phyloP scores from a whole-genome alignment of 2,329 filamentous ascomycete species.

The Penicillium crustosum region DNA sequence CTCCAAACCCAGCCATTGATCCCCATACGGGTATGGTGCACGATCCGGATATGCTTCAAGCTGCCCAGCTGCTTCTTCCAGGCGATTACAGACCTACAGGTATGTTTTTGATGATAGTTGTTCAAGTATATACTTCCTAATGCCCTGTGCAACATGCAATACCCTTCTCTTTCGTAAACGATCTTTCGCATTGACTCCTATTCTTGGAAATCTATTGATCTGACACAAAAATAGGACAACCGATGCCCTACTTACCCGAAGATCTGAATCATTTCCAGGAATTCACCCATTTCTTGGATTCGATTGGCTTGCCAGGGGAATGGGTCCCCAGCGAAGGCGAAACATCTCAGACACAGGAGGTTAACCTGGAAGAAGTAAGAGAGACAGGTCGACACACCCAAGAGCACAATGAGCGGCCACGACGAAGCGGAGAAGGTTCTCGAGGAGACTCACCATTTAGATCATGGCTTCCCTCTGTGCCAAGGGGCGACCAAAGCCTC shows the following conservation, averaged over 20 bases:
- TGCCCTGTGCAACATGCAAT: neutral
- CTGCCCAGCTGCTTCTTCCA: slow-evolving; percentile 36
- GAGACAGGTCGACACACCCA: slow-evolving; percentile 20
- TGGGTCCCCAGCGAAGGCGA: slow-evolving; percentile 33
- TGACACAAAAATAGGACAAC: slow-evolving; percentile 25
- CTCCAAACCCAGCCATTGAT: slow-evolving; percentile 15
- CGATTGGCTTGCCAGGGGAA: slow-evolving; percentile 36
- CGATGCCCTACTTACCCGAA: slow-evolving; percentile 33
- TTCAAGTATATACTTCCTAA: neutral
- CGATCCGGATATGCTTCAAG: slow-evolving; percentile 42
- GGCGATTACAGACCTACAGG: slow-evolving; percentile 29
- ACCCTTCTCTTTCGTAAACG: no score
- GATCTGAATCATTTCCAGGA: slow-evolving; percentile 39
- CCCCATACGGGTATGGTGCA: slow-evolving; percentile 28
- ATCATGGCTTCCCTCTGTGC: slow-evolving; percentile 36
- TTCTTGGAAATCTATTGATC: neutral
- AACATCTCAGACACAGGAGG: slow-evolving; percentile 27
- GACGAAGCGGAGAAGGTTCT: slow-evolving; percentile 24
- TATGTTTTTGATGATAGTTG: slow-evolving; percentile 14
- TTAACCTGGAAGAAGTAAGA: slow-evolving; percentile 24
- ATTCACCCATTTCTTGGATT: slow-evolving; percentile 39
- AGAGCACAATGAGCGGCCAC: slow-evolving; percentile 22
- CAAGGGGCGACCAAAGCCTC: slow-evolving; percentile 34
- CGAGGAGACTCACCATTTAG: slow-evolving; percentile 36
- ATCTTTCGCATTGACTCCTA: no score